These are phyloP conservation scores for Salmacisia buchloeana DNA, from an alignment of 1,284 basidiomycete genomes.

Conservation along the genomic window DNA sequence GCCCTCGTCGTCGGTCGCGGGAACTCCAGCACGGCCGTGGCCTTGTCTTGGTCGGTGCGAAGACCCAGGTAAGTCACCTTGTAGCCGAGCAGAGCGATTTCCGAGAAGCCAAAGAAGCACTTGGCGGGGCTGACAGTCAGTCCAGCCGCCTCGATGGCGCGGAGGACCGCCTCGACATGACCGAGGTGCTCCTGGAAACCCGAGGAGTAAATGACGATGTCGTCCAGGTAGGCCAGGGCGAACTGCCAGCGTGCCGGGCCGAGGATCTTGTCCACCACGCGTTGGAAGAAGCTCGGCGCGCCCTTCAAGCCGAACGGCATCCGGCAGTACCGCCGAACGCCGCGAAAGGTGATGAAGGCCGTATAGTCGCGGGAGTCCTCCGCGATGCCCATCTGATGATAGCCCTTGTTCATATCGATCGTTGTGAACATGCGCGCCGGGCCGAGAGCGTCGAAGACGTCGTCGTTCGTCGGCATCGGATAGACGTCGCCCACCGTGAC, in stretches of 20 bases:
- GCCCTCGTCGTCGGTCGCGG: background rate
- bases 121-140: background rate
- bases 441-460: too few relatives aligned
- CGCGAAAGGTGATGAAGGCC: background rate
- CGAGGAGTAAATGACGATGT: background rate
- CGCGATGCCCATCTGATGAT: too few relatives aligned
- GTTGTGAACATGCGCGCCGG: too few relatives aligned
- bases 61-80: background rate
- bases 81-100: background rate
- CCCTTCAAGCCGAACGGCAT: constrained; percentile 4
- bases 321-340: background rate
- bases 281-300: constrained; percentile 4
- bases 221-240: background rate
- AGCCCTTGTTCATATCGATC: too few relatives aligned
- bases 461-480: too few relatives aligned
- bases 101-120: background rate
- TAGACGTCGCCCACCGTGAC: too few relatives aligned
- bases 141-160: background rate
- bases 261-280: background rate
- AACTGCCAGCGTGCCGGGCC: background rate
- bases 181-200: background rate
- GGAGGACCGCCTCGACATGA: background rate
- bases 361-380: background rate
- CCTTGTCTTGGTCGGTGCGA: background rate
- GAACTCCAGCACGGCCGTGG: background rate